Evolutionary conservation across 192 early-diverging fungal species (phyloP), one percentile per base, ranked within the genome.

Genomic region (Chytriomyces confervae): DNA sequence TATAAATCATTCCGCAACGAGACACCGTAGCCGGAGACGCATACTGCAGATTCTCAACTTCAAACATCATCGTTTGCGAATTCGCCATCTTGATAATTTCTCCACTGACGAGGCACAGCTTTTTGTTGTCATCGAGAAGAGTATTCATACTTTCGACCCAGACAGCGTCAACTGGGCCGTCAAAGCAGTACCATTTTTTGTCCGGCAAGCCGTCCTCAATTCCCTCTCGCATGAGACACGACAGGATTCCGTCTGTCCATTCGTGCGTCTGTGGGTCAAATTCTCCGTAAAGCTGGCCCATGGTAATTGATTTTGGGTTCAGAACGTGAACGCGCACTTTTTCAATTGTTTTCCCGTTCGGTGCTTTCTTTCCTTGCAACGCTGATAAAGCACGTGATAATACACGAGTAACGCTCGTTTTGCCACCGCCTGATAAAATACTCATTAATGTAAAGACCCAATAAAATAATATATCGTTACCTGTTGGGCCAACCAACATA

Each of bases 101-200:
- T 16, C 89, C 89, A 74, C 84, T 86, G 23, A 81, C 85, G 43
- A 90, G 80, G 72, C 89, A 90, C 16, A 90, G 77, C 79, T 90
- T 90, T 70, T 90, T 90, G 81, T 90, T 90, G 75, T 90, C 89
- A 68, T 90, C 89, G 50, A 90, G 77, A 5, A 90, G 76, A 5
- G 89, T 90, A 63, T 90, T 90, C 88, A 89, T 89, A 60, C 77
- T 79, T 72, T 90, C 89, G 11, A 90, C 86, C 89, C 89, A 90
- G 9, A 90, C 88, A 11, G 89, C 89, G 75, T 90, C 89, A 9
- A 90, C 89, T 7, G 89, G 89, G 3, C 89, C 89, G 72, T 90
- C 89, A 77, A 90, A 90, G 65, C 90, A 84, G 71, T 88, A 88
- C 89, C 89, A 90, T 69, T 90, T 90, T 62, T 80, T 81, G 67